Percentiles rank a stretch among this genome's conserved stretches.
These are phyloP conservation scores for Ceratobasidium papillatum DNA, from an alignment of 1,284 basidiomycete species.

Conservation along the genomic window DNA sequence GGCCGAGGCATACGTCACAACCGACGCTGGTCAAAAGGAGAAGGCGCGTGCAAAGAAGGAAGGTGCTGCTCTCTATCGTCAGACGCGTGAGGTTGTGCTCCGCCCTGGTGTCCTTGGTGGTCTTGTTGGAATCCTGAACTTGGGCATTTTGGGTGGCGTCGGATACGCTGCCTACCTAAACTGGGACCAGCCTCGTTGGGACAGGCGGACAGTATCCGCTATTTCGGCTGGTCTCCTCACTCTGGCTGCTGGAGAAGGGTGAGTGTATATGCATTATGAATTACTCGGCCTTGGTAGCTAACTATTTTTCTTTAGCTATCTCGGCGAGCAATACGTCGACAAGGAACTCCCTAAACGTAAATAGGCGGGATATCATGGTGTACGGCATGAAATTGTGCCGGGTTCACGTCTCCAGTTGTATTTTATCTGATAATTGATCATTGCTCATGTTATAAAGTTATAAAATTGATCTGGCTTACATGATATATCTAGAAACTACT, in stretches of 20 bases:
- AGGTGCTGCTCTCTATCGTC: slow-evolving; percentile 67
- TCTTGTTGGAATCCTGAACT: slow-evolving; percentile 71
- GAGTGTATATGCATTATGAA: slow-evolving; percentile 47
- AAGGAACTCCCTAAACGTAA: slow-evolving; percentile 43
- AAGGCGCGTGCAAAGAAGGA: slow-evolving; percentile 67
- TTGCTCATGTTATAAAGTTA: neutral
- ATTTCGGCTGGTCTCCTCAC: slow-evolving; percentile 70
- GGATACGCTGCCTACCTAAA: slow-evolving; percentile 75
- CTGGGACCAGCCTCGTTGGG: slow-evolving; percentile 76
- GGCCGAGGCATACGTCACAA: slow-evolving; percentile 69
- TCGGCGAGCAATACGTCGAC: slow-evolving; percentile 41
- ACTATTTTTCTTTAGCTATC: slow-evolving; percentile 27
- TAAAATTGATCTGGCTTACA: no score
- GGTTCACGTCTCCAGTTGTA: slow-evolving; percentile 6
- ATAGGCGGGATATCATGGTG: neutral
- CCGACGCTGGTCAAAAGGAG: slow-evolving; percentile 66
- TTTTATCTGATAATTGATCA: slow-evolving; percentile 18
- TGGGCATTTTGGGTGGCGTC: slow-evolving; percentile 70
- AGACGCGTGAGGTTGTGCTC: slow-evolving; percentile 67
- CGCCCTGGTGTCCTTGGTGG: slow-evolving; percentile 76
- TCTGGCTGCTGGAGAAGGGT: slow-evolving; percentile 77
- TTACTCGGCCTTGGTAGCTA: neutral
- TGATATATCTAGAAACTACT: no score
- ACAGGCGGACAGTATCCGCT: slow-evolving; percentile 69
- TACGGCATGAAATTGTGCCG: neutral